Evolutionary conservation across 768 basidiomycete species (phyloP).

Genomic region (Tulasnella sp.): DNA sequence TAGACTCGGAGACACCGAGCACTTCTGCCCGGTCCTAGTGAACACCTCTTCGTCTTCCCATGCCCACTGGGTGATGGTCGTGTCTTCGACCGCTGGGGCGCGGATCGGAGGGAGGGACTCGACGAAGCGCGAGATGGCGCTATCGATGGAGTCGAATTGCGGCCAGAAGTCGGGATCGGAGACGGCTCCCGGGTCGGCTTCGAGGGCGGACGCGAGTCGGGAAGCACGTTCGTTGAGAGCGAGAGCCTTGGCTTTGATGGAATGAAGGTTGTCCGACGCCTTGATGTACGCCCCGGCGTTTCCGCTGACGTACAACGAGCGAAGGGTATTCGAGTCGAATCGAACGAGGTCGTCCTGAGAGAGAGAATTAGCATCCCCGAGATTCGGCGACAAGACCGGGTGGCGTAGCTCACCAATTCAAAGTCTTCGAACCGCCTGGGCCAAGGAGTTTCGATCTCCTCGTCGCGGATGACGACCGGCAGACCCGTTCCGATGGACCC

Average conservation of each 20-base stretch:
- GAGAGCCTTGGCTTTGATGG: conserved; percentile 66
- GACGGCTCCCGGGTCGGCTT: neutral
- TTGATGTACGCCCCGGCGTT: conserved; percentile 38
- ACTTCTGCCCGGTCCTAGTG: neutral
- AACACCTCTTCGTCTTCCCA: neutral
- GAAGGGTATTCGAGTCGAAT: conserved; percentile 39
- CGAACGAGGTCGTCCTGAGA: conserved; percentile 47
- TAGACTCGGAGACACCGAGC: neutral
- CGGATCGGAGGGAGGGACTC: conserved; percentile 1
- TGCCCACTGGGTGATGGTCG: neutral
- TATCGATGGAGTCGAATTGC: conserved; percentile 5
- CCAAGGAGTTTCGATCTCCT: conserved; percentile 63
- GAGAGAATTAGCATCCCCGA: conserved; percentile 3
- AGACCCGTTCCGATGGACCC: conserved; percentile 68
- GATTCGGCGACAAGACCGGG: neutral
- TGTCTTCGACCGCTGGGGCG: neutral
- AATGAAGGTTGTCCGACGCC: conserved; percentile 45
- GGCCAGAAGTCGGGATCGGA: conserved; percentile 7
- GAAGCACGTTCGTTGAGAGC: conserved; percentile 60
- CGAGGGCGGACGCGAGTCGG: conserved; percentile 31
- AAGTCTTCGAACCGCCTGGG: conserved; percentile 57
- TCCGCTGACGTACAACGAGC: conserved; percentile 43
- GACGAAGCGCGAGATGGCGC: conserved; percentile 4
- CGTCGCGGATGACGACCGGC: conserved; percentile 54
- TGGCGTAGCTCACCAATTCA: conserved; percentile 42